Conservation (phyloP, 495 filamentous ascomycete species). For the Clohesyomyces aquaticus region DNA sequence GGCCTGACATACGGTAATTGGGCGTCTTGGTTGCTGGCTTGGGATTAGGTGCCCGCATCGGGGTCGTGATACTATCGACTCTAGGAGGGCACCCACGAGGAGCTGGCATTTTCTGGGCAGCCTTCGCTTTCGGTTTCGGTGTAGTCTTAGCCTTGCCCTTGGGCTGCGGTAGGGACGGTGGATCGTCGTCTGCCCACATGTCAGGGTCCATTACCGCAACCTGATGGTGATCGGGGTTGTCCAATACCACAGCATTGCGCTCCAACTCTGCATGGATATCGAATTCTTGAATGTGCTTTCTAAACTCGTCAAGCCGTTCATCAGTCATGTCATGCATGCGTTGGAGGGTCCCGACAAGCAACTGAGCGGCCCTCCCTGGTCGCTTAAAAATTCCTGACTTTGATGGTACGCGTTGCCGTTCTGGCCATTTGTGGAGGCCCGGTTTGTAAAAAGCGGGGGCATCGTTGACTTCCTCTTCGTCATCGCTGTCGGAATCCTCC, state of each 20-base stretch:
- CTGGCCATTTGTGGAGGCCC: constrained; percentile 10
- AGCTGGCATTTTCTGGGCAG: constrained; percentile 3
- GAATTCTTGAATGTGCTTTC: constrained; percentile 16
- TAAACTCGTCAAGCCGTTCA: constrained; percentile 23
- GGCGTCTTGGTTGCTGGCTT: constrained; percentile 19
- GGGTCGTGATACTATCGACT: constrained; percentile 5
- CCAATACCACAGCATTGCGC: constrained; percentile 17
- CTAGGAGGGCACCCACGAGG: constrained; percentile 22
- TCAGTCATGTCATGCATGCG: constrained; percentile 34
- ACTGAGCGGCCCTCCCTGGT: constrained; percentile 16
- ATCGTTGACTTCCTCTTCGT: constrained; percentile 52
- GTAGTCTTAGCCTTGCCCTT: constrained; percentile 4
- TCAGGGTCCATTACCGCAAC: constrained; percentile 2
- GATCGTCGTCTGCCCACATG: constrained; percentile 31
- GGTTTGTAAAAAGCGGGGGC: constrained; percentile 12
- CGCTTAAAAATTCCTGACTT: constrained; percentile 15
- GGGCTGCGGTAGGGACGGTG: constrained; percentile 12
- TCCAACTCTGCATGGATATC: constrained; percentile 12
- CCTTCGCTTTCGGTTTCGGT: constrained; percentile 22
- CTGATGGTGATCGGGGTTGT: neutral
- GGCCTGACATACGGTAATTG: constrained; percentile 21
- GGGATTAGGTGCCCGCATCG: constrained; percentile 8
- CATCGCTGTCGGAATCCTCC: constrained; percentile 53
- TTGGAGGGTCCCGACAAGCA: constrained; percentile 22
- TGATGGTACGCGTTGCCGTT: constrained; percentile 25